A percentile compares a stretch with the other conserved stretches of the same genome.
phyloP scores from a whole-genome alignment of 2,329 filamentous ascomycete genomes.

The Thelonectria rubi region DNA sequence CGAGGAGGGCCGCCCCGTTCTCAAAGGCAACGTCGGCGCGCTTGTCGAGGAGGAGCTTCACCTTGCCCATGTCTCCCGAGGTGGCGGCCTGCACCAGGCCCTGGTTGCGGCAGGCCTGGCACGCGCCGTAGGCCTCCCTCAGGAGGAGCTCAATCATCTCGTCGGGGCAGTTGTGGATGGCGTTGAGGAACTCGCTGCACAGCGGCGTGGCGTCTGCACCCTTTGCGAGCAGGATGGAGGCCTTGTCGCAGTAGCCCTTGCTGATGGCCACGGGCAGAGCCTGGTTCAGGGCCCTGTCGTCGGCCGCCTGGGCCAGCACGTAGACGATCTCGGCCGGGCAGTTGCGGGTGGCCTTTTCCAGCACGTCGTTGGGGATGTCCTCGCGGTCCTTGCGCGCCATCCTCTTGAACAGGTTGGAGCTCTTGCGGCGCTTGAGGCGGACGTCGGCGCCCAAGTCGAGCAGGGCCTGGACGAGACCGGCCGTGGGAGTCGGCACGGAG shows the following conservation, averaged over 20 bases:
- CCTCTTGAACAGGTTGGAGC: constrained; percentile 3
- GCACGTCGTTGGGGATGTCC: constrained; percentile 12
- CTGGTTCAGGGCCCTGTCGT: constrained; percentile 13
- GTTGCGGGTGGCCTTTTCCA: constrained; percentile 7
- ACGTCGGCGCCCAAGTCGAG: constrained; percentile 4
- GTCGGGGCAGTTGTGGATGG: not conserved
- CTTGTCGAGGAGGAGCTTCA: constrained; percentile 6
- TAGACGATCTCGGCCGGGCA: constrained; percentile 12
- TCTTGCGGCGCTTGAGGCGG: not conserved
- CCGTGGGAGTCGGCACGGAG: not conserved
- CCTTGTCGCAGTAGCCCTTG: constrained; percentile 9
- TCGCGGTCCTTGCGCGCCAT: constrained; percentile 5
- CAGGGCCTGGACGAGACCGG: not conserved
- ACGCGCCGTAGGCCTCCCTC: constrained; percentile 5
- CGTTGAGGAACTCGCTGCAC: constrained; percentile 8
- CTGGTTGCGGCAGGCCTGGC: constrained; percentile 15
- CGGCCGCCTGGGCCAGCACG: constrained; percentile 17
- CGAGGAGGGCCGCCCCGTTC: constrained; percentile 1
- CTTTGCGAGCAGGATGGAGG: constrained; percentile 19
- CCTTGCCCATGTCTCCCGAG: not conserved
- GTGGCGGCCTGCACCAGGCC: constrained; percentile 8
- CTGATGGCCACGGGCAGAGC: constrained; percentile 25
- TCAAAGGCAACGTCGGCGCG: constrained; percentile 1
- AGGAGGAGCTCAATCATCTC: constrained; percentile 18
- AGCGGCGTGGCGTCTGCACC: constrained; percentile 17